phyloP scores from a whole-genome alignment of 2,329 filamentous ascomycete species.

The Allantophomopsis lycopodina region DNA sequence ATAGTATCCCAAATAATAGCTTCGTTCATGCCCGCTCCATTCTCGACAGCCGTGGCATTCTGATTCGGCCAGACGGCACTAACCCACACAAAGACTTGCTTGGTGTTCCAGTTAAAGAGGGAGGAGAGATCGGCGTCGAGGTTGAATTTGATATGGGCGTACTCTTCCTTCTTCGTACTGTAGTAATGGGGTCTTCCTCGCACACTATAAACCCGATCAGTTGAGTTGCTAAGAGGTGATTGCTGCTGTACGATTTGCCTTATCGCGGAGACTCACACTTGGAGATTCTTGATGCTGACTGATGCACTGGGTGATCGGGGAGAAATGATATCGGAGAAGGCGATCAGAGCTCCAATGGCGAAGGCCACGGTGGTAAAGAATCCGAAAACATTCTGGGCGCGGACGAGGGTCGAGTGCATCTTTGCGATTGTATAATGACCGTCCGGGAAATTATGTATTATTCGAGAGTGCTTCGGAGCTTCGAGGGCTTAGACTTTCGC shows the following conservation, averaged over 20 bases:
- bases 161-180: conserved; percentile 83
- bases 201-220: conserved; percentile 36
- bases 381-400: conserved; percentile 85
- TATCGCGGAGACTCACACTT: conserved; percentile 51
- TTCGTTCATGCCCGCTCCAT: conserved; percentile 35
- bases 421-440: neutral
- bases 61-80: conserved; percentile 56
- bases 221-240: too few relatives aligned
- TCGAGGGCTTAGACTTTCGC: too few relatives aligned
- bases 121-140: conserved; percentile 81
- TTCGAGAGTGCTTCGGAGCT: too few relatives aligned
- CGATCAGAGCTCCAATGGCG: conserved; percentile 65
- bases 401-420: conserved; percentile 82
- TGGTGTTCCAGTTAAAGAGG: conserved; percentile 99
- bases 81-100: conserved; percentile 94
- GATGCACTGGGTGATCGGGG: conserved; percentile 54
- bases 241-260: too few relatives aligned
- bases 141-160: conserved; percentile 87
- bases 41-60: conserved; percentile 14
- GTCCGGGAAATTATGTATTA: too few relatives aligned
- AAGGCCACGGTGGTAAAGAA: conserved; percentile 96
- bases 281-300: conserved; percentile 60
- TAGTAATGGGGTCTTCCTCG: conserved; percentile 95
- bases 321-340: conserved; percentile 60
- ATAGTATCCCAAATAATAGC: conserved; percentile 95